Base-by-base conservation (phyloP, 2,329 filamentous ascomycete genomes). In the Hymenotorrendiella dingleyae region DNA sequence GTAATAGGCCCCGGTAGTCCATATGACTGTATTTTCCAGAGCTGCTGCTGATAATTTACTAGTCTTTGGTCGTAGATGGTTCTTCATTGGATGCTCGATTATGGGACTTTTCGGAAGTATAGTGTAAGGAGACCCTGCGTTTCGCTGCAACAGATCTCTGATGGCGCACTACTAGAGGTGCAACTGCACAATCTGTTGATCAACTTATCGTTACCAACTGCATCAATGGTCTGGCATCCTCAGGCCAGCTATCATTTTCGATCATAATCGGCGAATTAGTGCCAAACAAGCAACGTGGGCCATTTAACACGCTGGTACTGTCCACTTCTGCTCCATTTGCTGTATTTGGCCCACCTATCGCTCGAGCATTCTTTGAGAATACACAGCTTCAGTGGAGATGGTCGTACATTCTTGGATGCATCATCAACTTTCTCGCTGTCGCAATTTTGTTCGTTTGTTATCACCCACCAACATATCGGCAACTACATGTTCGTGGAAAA, bases 391-490 rank as follows among this genome's bases (percentile, higher is more conserved):
- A 61, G 14, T 76, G 72, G 71, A 62, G 72, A 29, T 73, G 70
- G 68, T 65, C 59, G 42, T 76, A 70, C 54, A 73, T 70, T 49
- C 51, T 75, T 4, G 67, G 66, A 43, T 67, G 69, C 49, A 68
- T 72, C 40, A 59, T 69, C 42, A 64, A 61, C 26, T 61, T 59
- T n/a, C 44, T 69, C 17, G 59, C 65, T 9, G 50, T 68, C 2
- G 52, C 62, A 2, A 60, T 71, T 6, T 72, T 66, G 43, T 57
- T 59, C 24, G 60, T 70, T 47, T 67, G 69, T 42, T 74, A 73
- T 56, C 65, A 67, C 48, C 71, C 69, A 19, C 70, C 72, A 0
- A 65, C 63, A 6, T 72, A 65, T 54, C 54, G 62, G 16, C 65
- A 67, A 56, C 63, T 70, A 14, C 67, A 71, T 45, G 40, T 42